These are phyloP conservation scores for Nepenthes mirabilis DNA, from an alignment of 148 eudicot species.

Conservation along the genomic window DNA sequence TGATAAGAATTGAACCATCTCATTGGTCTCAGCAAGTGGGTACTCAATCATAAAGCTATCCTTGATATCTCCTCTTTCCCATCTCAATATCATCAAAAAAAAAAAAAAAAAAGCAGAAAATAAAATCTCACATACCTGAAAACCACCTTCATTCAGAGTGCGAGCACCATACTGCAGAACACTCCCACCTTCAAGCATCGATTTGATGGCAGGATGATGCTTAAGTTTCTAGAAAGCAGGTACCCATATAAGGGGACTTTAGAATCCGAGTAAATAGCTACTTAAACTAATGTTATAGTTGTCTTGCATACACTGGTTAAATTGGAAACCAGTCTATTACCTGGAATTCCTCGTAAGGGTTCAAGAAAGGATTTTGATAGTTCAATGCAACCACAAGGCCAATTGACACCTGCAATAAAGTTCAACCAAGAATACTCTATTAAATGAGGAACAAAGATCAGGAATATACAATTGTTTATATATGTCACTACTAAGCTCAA, in stretches of 20 bases:
- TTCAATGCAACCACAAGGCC: constrained; percentile 88
- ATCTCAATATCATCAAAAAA: not conserved
- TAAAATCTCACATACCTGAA: constrained; percentile 49
- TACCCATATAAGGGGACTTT: too few species aligned
- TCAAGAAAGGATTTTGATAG: constrained; percentile 79
- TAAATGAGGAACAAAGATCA: not conserved
- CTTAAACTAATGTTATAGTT: not conserved
- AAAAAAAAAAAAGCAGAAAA: not conserved
- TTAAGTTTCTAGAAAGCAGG: constrained; percentile 51
- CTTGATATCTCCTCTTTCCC: not conserved
- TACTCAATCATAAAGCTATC: not conserved
- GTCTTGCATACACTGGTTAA: not conserved
- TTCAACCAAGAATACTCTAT: constrained; percentile 2
- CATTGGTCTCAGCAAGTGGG: not conserved
- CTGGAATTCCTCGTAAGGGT: constrained; percentile 94
- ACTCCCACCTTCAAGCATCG: constrained; percentile 84
- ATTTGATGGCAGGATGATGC: constrained; percentile 69
- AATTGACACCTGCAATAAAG: constrained; percentile 50
- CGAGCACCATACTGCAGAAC: constrained; percentile 96
- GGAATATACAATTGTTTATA: too few species aligned
- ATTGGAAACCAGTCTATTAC: constrained; percentile 15
- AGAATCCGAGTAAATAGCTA: too few species aligned
- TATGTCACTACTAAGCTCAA: too few species aligned
- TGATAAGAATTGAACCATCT: too few species aligned
- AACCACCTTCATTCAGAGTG: constrained; percentile 92